Base-by-base conservation (phyloP, 306 rosid genomes). In the Cucurbita maxima region DNA sequence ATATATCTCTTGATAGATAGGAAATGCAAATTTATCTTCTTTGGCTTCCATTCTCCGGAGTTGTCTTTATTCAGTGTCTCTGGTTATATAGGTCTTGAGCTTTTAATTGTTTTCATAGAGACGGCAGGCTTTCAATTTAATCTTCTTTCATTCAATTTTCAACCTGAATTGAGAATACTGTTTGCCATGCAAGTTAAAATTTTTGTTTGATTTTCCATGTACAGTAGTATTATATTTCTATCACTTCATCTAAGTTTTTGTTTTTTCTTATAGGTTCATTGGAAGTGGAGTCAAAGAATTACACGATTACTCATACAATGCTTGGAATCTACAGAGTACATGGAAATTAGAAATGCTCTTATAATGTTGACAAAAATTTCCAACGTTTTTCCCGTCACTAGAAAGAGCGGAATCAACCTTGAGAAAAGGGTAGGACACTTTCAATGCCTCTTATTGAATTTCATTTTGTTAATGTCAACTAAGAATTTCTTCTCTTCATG, bases 201-300 rank as follows among this genome's bases (percentile, higher is more conserved):
- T 68, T 20, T 68, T 68, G 13, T 34, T 70, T 70, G 7, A 5
- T 6, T 37, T 12, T 52, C 5, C 20, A 70, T 30, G 74, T 50
- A 70, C 51, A 5, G 10, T 20, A 66, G 40, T 70, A 50, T 37
- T 61, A 48, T 16, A 56, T 56, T 54, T 53, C 76, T 40, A 44
- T 30, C 54, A 50, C 45, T 77, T 14, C 10, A 43, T 69, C 36
- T 3, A 38, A 14, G 0, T 73, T 40, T 36, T 54, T 38, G 7
- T 3, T 11, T 56, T 41, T 57, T 3, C 53, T 79, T 15, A 76
- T 79, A 94, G 99, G 99, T 94, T 66, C 97, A 91, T 83, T 94
- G 99, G 99, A 94, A 94, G 61, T 94, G 99, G 99, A 91, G 95
- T 81, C 97, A 91, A 73, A 91, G 99, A 84, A 94, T 94, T 58